Base-by-base conservation (phyloP, 805 yeast species). In the Ogataea paradorogensis region DNA sequence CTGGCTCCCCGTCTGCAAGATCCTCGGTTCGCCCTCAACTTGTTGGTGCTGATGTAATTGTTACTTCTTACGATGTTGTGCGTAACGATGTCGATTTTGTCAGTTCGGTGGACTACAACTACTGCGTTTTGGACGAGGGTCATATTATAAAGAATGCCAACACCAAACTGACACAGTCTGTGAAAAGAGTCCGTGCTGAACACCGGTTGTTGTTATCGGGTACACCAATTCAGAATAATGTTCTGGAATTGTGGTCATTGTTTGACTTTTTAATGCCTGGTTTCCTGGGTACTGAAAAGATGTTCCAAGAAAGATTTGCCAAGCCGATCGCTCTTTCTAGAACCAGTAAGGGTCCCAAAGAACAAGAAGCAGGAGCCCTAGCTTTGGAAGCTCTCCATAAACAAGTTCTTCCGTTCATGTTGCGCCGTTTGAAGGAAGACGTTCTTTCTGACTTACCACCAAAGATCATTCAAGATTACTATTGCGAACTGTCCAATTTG, bases 181-280 rank as follows among this genome's bases (percentile, higher is more conserved):
- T 93, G 8, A 93, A 93, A 59, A 69, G 72, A 46, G 67, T 91
- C 25, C 70, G 73, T 41, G 95, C 98, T 1, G 89, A 91, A 46
- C 99, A 93, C 63, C 68, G 99, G 37, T 73, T 93, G 48, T 82
- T 93, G 28, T 70, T 93, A 45, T 86, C 98, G 0, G 99, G 99
- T 53, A 93, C 99, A 0, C 99, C 99, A 10, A 93, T 93, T 53
- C 99, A 93, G 62, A 93, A 93, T 59, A 93, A 93, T 57, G 99
- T 93, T 3, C 71, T 93, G 30, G 99, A 93, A 62, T 69, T 93
- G 47, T 93, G 99, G 99, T 93, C 99, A 3, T 69, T 93, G 55
- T 93, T 93, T 69, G 99, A 93, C 62, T 93, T 89, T 62, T 71
- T 93, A 61, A 93, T 93, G 99, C 99, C 99, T 2, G 99, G 99